Base-by-base conservation (phyloP, 108 stramenopile genomes). In the Nitzschia inconspicua region DNA sequence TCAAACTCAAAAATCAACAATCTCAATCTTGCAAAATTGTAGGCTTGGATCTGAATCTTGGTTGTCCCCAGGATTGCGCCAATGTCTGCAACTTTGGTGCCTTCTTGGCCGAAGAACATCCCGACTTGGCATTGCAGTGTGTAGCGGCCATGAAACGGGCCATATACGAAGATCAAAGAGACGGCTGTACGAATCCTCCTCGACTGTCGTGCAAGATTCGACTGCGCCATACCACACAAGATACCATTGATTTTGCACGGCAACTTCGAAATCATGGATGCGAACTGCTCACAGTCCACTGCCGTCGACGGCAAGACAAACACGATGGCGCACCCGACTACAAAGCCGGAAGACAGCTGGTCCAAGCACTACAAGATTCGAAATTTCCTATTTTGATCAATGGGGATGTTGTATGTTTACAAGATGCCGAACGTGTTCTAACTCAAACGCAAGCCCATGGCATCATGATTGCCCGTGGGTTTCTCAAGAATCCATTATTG, bases 61-160 rank as follows among this genome's bases (percentile, higher is more conserved):
- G 82, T 3, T 83, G 78, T 64, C 82, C 82, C 11, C 82, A 79
- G 42, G 47, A 75, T 28, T 79, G 78, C 46, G 82, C 78, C 8
- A 25, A 43, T 1, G 35, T 47, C 16, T 72, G 69, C 18, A 48
- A 63, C 18, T 83, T 77, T 57, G 82, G 82, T 4, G 82, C 72
- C 29, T 83, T 79, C 39, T 47, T 83, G 20, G 76, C 69, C 6
- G 81, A 82, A 48, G 65, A 48, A 9, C 25, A 79, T 40, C 68
- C 69, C 4, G 34, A 63, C 24, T 13, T 39, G 30, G 78, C 76
- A 22, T 14, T 79, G n/a, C 27, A 43, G 9, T 83, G 76, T 35
- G 56, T 83, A 20, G 28, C 40, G 6, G 60, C 68, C 7, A 79
- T 83, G 82, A 60, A 64, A 58, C 18, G 54, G 9, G 68, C 82